phyloP scores from a whole-genome alignment of 192 early-diverging fungal genomes.

The Podila verticillata region DNA sequence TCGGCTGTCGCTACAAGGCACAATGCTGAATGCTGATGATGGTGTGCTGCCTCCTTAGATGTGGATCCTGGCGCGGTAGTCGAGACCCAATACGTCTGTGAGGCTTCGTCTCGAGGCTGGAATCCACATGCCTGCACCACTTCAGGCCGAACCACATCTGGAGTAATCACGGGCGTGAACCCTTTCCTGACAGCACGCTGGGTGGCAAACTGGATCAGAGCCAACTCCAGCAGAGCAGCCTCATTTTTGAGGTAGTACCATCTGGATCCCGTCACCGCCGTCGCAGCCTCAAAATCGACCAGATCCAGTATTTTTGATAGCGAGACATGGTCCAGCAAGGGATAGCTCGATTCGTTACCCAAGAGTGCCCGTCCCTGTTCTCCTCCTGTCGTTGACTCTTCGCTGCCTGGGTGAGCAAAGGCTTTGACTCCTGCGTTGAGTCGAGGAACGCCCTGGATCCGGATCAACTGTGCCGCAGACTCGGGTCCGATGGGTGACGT shows the following conservation, averaged over 20 bases:
- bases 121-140: slow-evolving; percentile 92
- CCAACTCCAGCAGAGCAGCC: slow-evolving; percentile 89
- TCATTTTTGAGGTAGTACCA: slow-evolving; percentile 90
- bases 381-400: slow-evolving; percentile 3
- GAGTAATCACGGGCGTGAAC: slow-evolving; percentile 82
- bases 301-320: slow-evolving; percentile 73
- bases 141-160: slow-evolving; percentile 83
- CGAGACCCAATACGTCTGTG: slow-evolving; percentile 86
- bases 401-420: slow-evolving; percentile 28
- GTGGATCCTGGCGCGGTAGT: slow-evolving; percentile 49
- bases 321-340: slow-evolving; percentile 74
- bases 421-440: slow-evolving; percentile 30
- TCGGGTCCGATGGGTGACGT: slow-evolving; percentile 80
- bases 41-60: slow-evolving; percentile 9
- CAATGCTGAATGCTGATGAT: slow-evolving; percentile 60
- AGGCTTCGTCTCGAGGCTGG: slow-evolving; percentile 77
- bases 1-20: slow-evolving; percentile 91
- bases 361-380: slow-evolving; percentile 21
- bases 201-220: slow-evolving; percentile 88
- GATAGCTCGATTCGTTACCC: slow-evolving; percentile 28
- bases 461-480: slow-evolving; percentile 65
- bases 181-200: slow-evolving; percentile 74
- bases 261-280: slow-evolving; percentile 80
- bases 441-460: slow-evolving; percentile 53
- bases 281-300: slow-evolving; percentile 84